A percentile compares a stretch with the other conserved stretches of the same genome.
Evolutionary conservation across 2,329 filamentous ascomycete genomes (phyloP).

Genomic region (Trichoderma sp.): DNA sequence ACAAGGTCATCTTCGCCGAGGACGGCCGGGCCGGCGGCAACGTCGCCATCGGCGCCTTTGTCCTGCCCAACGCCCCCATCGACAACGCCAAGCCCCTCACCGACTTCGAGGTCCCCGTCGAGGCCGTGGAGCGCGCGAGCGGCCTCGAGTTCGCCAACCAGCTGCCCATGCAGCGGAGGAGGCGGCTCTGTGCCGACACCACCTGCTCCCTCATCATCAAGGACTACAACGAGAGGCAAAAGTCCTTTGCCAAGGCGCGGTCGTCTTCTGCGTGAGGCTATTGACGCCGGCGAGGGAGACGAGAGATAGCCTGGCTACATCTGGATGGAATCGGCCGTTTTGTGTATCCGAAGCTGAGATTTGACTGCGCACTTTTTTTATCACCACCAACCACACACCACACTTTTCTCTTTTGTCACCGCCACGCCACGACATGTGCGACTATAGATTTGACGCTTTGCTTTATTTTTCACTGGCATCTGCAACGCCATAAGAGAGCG

Average conservation of each 20-base stretch:
- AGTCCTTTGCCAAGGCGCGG: conserved; percentile 49
- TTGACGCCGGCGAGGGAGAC: background rate
- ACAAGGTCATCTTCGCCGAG: conserved; percentile 97
- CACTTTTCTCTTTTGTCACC: background rate
- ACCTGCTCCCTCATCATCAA: conserved; percentile 77
- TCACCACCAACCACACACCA: background rate
- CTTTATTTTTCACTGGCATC: background rate
- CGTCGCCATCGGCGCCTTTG: conserved; percentile 89
- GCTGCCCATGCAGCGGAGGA: conserved; percentile 69
- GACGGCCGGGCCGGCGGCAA: conserved; percentile 67
- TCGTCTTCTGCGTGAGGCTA: background rate
- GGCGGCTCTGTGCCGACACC: conserved; percentile 81
- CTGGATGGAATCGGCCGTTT: background rate
- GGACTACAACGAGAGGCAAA: conserved; percentile 67
- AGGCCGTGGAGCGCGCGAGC: conserved; percentile 86
- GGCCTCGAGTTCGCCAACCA: conserved; percentile 87
- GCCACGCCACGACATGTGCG: background rate
- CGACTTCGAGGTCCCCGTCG: conserved; percentile 93
- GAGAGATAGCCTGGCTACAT: background rate
- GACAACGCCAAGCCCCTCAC: conserved; percentile 80
- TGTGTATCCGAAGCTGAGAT: background rate
- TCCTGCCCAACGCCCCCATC: conserved; percentile 88
- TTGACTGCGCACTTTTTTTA: background rate
- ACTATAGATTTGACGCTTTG: background rate
- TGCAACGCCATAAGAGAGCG: background rate